Percentiles rank a stretch among this genome's conserved stretches.
Conservation (phyloP, 2,329 filamentous ascomycete species). For the Stromatinia cepivora region DNA sequence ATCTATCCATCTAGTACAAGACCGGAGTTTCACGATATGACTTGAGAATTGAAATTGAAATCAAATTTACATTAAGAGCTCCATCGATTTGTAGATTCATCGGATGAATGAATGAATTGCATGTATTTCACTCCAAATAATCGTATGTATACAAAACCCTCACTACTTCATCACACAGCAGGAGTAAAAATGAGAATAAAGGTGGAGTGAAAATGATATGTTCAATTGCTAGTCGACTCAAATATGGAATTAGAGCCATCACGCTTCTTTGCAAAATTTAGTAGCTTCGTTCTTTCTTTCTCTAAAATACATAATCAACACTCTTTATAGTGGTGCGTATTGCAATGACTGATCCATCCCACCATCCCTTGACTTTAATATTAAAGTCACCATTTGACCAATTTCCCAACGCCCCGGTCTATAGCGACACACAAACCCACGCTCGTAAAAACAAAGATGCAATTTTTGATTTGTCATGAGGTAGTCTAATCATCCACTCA, state of each 20-base stretch:
- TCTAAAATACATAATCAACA: slow-evolving; percentile 12
- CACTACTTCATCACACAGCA: too few relatives aligned
- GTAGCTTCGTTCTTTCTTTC: neutral
- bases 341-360: neutral
- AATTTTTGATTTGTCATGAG: slow-evolving; percentile 15
- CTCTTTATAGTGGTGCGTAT: neutral
- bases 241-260: neutral
- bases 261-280: neutral
- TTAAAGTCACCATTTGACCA: slow-evolving; percentile 19
- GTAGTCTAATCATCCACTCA: slow-evolving; percentile 14
- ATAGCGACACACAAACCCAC: slow-evolving; percentile 24
- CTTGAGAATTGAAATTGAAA: too few relatives aligned
- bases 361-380: slow-evolving; percentile 14
- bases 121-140: too few relatives aligned
- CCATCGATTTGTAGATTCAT: too few relatives aligned
- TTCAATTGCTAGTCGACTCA: neutral
- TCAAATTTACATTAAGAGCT: too few relatives aligned
- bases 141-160: too few relatives aligned
- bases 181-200: neutral
- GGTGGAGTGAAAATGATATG: neutral
- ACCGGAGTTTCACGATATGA: too few relatives aligned
- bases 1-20: too few relatives aligned
- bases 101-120: too few relatives aligned
- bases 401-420: slow-evolving; percentile 27
- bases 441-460: slow-evolving; percentile 27